Evolutionary conservation across 108 stramenopile genomes (phyloP).

Genomic region (Nannochloropsis gaditana): DNA sequence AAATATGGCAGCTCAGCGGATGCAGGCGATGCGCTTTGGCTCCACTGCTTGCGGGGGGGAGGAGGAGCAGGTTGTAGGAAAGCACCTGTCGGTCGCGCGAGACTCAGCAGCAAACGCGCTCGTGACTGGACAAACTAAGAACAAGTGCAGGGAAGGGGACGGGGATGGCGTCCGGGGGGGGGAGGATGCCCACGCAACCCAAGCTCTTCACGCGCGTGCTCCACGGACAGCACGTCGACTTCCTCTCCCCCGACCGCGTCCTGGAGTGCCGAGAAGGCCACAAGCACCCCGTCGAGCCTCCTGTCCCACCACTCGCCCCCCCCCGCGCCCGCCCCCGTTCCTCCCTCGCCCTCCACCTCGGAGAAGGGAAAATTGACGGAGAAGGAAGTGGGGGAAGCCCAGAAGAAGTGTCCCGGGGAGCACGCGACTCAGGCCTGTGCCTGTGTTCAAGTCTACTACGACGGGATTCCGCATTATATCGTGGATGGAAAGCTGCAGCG

Average conservation of each 20-base stretch:
- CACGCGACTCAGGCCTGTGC: neutral
- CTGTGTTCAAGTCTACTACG: constrained; percentile 8
- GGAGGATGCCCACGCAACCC: neutral
- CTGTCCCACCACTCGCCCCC: neutral
- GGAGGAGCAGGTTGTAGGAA: neutral
- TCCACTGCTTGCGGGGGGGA: neutral
- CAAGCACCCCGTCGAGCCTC: neutral
- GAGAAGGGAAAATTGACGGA: neutral
- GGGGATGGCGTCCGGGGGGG: neutral
- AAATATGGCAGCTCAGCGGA: neutral
- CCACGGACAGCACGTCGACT: neutral
- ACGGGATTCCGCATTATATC: neutral
- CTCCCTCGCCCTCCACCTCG: neutral
- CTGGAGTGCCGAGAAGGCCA: neutral
- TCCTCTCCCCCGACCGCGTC: neutral
- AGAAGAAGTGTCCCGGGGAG: neutral
- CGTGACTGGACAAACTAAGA: neutral
- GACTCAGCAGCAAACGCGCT: no score
- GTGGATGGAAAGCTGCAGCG: constrained; percentile 16
- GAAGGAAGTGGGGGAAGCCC: constrained; percentile 7
- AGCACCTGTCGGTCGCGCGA: neutral
- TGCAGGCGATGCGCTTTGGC: constrained; percentile 8
- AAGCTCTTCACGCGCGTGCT: neutral
- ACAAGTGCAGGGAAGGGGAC: neutral
- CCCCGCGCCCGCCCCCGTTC: neutral